A percentile compares a stretch with the other conserved stretches of the same genome.
These are phyloP conservation scores for Tothia fuscella DNA, from an alignment of 2,329 filamentous ascomycete genomes.

Conservation along the genomic window DNA sequence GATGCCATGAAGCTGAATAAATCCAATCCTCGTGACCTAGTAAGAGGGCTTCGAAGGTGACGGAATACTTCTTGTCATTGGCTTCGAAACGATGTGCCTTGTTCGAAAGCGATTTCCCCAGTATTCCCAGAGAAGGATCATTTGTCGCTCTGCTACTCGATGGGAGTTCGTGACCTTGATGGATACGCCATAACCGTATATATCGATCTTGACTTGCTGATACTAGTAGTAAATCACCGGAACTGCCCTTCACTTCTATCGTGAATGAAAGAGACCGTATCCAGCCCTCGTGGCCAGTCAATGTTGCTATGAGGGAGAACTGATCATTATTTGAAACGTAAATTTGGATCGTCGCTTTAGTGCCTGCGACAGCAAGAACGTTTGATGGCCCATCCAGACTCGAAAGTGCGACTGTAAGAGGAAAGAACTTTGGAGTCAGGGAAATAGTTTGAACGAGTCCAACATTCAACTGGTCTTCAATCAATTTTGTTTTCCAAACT, in stretches of 20 bases:
- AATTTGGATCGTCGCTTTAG: constrained; percentile 69
- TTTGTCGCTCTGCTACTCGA: constrained; percentile 41
- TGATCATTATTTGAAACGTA: constrained; percentile 47
- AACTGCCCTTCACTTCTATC: constrained; percentile 41
- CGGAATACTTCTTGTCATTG: constrained; percentile 52
- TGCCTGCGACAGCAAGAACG: constrained; percentile 76
- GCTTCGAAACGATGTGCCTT: constrained; percentile 70
- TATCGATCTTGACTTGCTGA: constrained; percentile 98
- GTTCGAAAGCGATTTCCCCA: constrained; percentile 70
- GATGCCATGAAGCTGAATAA: constrained; percentile 71
- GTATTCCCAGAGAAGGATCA: constrained; percentile 45
- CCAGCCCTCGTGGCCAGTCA: constrained; percentile 91
- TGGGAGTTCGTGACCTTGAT: constrained; percentile 54
- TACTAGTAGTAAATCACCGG: constrained; percentile 66
- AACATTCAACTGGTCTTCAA: constrained; percentile 22
- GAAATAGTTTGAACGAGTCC: constrained; percentile 57
- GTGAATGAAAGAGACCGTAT: constrained; percentile 75
- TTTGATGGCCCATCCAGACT: constrained; percentile 45
- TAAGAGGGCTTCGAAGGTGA: constrained; percentile 88
- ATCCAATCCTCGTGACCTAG: constrained; percentile 98
- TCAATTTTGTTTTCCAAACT: constrained; percentile 51
- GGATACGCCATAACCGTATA: constrained; percentile 82
- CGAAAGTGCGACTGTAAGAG: constrained; percentile 61
- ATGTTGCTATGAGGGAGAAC: constrained; percentile 63
- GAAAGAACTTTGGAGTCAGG: constrained; percentile 69